Percentiles rank a stretch among this genome's conserved stretches.
phyloP scores from a whole-genome alignment of 345 rosid genomes.

The Pugionium cornutum region DNA sequence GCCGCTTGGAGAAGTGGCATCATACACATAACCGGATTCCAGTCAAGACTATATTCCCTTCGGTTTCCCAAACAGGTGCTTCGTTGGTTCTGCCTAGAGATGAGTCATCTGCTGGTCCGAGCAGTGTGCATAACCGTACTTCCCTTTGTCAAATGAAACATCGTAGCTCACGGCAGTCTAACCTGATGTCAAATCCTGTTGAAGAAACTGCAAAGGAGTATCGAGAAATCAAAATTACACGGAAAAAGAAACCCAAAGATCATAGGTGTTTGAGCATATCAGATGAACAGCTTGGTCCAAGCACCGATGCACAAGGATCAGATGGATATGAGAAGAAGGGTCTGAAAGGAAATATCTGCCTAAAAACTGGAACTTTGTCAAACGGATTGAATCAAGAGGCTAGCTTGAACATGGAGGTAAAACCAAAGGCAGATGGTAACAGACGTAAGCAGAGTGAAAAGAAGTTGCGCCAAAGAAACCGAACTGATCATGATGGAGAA shows the following conservation, averaged over 20 bases:
- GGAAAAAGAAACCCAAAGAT: slow-evolving; percentile 33
- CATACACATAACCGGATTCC: slow-evolving; percentile 49
- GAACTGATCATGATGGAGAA: slow-evolving; percentile 33
- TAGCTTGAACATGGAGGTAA: slow-evolving; percentile 34
- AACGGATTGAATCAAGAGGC: slow-evolving; percentile 39
- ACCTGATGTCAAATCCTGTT: slow-evolving; percentile 44
- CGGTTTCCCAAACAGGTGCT: slow-evolving; percentile 49
- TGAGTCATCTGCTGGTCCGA: slow-evolving; percentile 55
- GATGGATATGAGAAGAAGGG: slow-evolving; percentile 40
- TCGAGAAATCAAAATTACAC: slow-evolving; percentile 35
- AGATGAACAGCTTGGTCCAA: slow-evolving; percentile 38
- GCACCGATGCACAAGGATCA: slow-evolving; percentile 30
- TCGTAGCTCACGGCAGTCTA: slow-evolving; percentile 48
- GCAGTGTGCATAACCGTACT: slow-evolving; percentile 47
- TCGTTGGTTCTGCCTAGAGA: slow-evolving; percentile 48
- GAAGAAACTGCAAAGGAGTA: slow-evolving; percentile 38
- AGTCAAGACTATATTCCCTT: slow-evolving; percentile 46
- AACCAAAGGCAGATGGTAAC: slow-evolving; percentile 38
- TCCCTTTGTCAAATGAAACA: slow-evolving; percentile 41
- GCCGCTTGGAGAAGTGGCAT: slow-evolving; percentile 86
- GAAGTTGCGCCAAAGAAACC: slow-evolving; percentile 37
- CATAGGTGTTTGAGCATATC: slow-evolving; percentile 26
- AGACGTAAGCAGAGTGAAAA: slow-evolving; percentile 41
- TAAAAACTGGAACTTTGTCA: slow-evolving; percentile 33
- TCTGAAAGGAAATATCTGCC: slow-evolving; percentile 35